Conservation (phyloP, 2,329 filamentous ascomycete species). For the Emericellopsis cladophorae region DNA sequence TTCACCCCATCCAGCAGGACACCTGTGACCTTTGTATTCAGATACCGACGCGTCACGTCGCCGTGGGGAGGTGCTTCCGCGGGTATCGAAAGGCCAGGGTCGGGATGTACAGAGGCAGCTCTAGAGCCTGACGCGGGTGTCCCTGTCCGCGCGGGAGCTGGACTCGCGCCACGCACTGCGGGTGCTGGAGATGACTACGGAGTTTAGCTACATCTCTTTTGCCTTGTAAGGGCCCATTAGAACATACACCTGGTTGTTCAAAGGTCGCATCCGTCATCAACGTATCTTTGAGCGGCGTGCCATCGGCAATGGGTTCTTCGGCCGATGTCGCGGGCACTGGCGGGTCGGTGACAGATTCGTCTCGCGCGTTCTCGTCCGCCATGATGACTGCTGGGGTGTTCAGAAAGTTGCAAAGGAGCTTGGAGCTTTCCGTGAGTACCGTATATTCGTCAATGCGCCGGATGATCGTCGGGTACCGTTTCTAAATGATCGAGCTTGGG, state of each 20-base stretch:
- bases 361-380: slow-evolving; percentile 1
- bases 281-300: slow-evolving; percentile 20
- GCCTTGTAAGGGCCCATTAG: not conserved
- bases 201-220: not conserved
- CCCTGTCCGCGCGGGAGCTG: slow-evolving; percentile 29
- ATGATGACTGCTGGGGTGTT: not conserved
- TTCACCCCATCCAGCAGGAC: slow-evolving; percentile 66
- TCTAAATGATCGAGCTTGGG: not conserved
- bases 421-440: not conserved
- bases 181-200: slow-evolving; percentile 24
- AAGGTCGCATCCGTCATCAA: slow-evolving; percentile 28
- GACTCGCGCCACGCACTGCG: slow-evolving; percentile 22
- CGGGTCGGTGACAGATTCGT: not conserved
- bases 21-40: slow-evolving; percentile 59
- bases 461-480: slow-evolving; percentile 1
- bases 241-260: slow-evolving; percentile 26
- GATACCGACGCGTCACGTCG: slow-evolving; percentile 55
- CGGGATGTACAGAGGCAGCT: slow-evolving; percentile 44
- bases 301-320: slow-evolving; percentile 1
- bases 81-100: slow-evolving; percentile 40
- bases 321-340: not conserved
- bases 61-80: slow-evolving; percentile 50
- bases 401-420: not conserved
- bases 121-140: slow-evolving; percentile 39
- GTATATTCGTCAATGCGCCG: not conserved